Conservation (phyloP, 768 basidiomycete genomes). For the Lentinula raphanica region DNA sequence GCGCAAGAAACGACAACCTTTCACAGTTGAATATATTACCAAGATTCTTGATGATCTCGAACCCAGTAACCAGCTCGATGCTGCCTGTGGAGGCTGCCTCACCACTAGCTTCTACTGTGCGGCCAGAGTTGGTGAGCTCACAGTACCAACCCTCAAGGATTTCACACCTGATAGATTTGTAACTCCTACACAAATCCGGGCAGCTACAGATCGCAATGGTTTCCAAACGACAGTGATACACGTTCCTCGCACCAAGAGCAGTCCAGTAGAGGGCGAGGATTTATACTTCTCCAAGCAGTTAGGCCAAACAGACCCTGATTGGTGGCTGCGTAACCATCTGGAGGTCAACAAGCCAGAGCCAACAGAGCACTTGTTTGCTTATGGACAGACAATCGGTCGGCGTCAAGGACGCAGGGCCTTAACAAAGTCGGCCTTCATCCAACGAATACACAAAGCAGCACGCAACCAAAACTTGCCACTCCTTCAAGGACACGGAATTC, state of each 20-base stretch:
- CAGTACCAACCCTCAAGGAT: conserved; percentile 21
- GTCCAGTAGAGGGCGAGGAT: conserved; percentile 21
- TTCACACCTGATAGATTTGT: conserved; percentile 27
- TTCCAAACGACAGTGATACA: conserved; percentile 20
- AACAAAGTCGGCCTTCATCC: conserved; percentile 18
- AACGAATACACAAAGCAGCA: conserved; percentile 6
- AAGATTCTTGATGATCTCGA: too few species aligned
- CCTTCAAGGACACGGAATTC: conserved; percentile 21
- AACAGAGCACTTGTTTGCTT: conserved; percentile 25
- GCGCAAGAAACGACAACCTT: too few species aligned
- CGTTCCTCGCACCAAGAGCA: conserved; percentile 23
- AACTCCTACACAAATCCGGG: conserved; percentile 17
- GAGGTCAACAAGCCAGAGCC: conserved; percentile 22
- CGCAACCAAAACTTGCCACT: not conserved
- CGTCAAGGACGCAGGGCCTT: conserved; percentile 18
- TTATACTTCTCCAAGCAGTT: conserved; percentile 26
- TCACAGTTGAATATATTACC: too few species aligned
- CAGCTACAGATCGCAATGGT: conserved; percentile 19
- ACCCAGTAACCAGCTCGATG: too few species aligned
- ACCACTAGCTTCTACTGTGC: conserved; percentile 32
- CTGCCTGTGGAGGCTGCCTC: too few species aligned
- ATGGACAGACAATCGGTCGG: too few species aligned
- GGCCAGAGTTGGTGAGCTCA: conserved; percentile 14
- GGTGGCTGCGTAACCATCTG: conserved; percentile 22
- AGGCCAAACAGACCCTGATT: conserved; percentile 18